Percentiles rank a stretch among this genome's conserved stretches.
Evolutionary conservation across 495 filamentous ascomycete species (phyloP).

Genomic region (Penicillium argentinense): DNA sequence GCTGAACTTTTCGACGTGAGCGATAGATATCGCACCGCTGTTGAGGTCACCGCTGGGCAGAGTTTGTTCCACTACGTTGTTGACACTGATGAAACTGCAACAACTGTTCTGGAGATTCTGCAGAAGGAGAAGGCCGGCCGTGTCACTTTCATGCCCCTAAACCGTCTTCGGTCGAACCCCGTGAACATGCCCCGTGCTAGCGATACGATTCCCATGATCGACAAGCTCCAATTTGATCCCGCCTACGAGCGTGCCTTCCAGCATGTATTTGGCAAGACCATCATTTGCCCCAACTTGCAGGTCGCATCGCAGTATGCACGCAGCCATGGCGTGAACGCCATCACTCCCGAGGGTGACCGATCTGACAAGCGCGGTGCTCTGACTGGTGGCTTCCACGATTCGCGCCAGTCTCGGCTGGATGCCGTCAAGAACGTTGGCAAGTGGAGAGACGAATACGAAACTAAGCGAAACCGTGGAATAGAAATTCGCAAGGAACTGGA

Average conservation of each 20-base stretch:
- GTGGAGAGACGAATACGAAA: slow-evolving; percentile 73
- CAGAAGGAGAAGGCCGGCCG: slow-evolving; percentile 80
- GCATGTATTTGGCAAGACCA: slow-evolving; percentile 93
- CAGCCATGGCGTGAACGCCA: slow-evolving; percentile 85
- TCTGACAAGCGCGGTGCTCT: slow-evolving; percentile 92
- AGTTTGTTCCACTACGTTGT: slow-evolving; percentile 97
- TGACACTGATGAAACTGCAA: slow-evolving; percentile 86
- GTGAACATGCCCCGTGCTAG: slow-evolving; percentile 78
- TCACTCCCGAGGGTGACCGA: slow-evolving; percentile 91
- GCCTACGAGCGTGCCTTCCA: slow-evolving; percentile 81
- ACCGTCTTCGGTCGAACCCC: slow-evolving; percentile 65
- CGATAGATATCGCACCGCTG: slow-evolving; percentile 83
- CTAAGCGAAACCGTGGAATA: slow-evolving; percentile 53
- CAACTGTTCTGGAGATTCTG: slow-evolving; percentile 73
- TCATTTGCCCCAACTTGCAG: slow-evolving; percentile 86
- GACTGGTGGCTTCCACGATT: slow-evolving; percentile 89
- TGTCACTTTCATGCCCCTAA: slow-evolving; percentile 93
- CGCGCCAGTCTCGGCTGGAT: slow-evolving; percentile 76
- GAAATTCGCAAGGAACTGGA: slow-evolving; percentile 70
- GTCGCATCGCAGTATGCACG: slow-evolving; percentile 86
- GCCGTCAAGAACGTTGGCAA: slow-evolving; percentile 74
- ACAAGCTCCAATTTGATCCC: slow-evolving; percentile 77
- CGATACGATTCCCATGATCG: slow-evolving; percentile 83
- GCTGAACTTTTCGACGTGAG: slow-evolving; percentile 85
- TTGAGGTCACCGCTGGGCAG: slow-evolving; percentile 89